phyloP scores from a whole-genome alignment of 2,329 filamentous ascomycete genomes.

The Aureobasidium musti region DNA sequence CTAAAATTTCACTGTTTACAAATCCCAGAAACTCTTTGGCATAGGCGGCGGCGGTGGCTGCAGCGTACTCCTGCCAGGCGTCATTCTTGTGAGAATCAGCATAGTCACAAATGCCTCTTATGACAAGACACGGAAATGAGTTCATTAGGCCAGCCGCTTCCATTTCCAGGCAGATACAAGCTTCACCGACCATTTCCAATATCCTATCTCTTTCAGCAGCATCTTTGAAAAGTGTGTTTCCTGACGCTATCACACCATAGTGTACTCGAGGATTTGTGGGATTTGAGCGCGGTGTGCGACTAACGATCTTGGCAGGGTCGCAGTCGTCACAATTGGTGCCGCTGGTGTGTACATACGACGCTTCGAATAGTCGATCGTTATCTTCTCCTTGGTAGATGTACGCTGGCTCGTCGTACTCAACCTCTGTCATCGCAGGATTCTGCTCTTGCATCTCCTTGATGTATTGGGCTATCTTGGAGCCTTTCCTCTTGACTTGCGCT shows the following conservation, averaged over 20 bases:
- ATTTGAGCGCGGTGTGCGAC: neutral
- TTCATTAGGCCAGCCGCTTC: constrained; percentile 29
- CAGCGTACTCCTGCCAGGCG: constrained; percentile 31
- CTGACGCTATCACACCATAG: neutral
- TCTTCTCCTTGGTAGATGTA: neutral
- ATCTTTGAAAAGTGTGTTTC: neutral
- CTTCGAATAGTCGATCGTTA: neutral
- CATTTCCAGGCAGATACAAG: constrained; percentile 36
- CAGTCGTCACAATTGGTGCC: neutral
- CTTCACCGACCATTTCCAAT: constrained; percentile 29
- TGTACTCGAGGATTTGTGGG: neutral
- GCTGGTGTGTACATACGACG: neutral
- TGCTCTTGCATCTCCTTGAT: neutral
- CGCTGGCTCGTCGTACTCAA: neutral
- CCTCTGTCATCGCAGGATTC: neutral
- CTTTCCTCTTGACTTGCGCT: constrained; percentile 7
- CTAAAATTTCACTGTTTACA: neutral
- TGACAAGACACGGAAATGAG: constrained; percentile 31
- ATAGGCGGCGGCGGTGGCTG: constrained; percentile 27
- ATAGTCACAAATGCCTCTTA: constrained; percentile 32
- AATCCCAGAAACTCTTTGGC: constrained; percentile 29
- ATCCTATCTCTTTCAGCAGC: constrained; percentile 15
- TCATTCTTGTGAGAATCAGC: constrained; percentile 33
- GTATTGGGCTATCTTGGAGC: neutral
- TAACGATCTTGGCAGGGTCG: neutral